A percentile compares a stretch with the other conserved stretches of the same genome.
phyloP scores from a whole-genome alignment of 306 rosid genomes.

The Hippophae tibetana region DNA sequence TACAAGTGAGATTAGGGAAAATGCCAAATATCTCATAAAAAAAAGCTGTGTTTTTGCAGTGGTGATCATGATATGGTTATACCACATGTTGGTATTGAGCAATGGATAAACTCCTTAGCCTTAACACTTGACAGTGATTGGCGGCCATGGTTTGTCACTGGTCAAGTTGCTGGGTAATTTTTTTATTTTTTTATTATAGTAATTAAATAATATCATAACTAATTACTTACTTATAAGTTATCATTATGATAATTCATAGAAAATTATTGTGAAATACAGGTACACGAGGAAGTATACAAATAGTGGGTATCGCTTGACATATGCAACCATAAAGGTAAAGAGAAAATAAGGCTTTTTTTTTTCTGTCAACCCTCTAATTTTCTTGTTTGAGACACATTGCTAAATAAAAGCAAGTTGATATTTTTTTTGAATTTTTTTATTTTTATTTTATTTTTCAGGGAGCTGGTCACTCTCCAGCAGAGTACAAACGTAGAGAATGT shows the following conservation, averaged over 20 bases:
- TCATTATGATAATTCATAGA: too few relatives aligned
- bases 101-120: background rate
- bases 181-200: too few relatives aligned
- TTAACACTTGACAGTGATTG: background rate
- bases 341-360: too few relatives aligned
- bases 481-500: background rate
- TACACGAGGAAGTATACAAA: background rate
- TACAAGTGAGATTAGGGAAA: too few relatives aligned
- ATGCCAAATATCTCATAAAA: too few relatives aligned
- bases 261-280: background rate
- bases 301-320: background rate
- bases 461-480: background rate
- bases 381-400: too few relatives aligned
- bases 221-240: too few relatives aligned
- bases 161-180: background rate
- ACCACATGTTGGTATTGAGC: background rate
- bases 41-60: background rate
- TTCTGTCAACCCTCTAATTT: too few relatives aligned
- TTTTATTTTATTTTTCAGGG: background rate
- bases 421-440: too few relatives aligned
- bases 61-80: background rate
- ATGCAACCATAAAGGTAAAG: background rate
- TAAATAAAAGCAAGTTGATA: too few relatives aligned
- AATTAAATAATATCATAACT: too few relatives aligned
- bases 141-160: background rate